A percentile compares a stretch with the other conserved stretches of the same genome.
Evolutionary conservation across 2,329 filamentous ascomycete genomes (phyloP).

Genomic region (Ascochyta koolunga): DNA sequence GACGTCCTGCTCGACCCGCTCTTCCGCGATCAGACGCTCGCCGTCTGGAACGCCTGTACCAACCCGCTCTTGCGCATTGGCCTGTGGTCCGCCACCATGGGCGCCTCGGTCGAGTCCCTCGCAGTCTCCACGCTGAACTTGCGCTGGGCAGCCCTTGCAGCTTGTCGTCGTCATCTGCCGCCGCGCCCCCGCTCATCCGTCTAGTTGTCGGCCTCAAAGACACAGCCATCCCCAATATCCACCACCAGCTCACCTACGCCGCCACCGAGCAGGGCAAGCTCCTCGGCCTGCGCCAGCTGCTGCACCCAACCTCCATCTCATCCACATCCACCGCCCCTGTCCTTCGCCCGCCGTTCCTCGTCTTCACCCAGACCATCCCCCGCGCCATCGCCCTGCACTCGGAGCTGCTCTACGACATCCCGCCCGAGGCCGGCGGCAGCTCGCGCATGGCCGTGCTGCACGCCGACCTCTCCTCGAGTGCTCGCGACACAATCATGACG

Average conservation of each 20-base stretch:
- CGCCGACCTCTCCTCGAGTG: conserved; percentile 77
- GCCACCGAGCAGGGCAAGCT: conserved; percentile 94
- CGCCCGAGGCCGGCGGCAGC: conserved; percentile 81
- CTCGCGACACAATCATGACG: conserved; percentile 81
- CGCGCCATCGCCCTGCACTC: conserved; percentile 85
- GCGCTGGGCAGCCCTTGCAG: conserved; percentile 39
- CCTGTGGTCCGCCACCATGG: conserved; percentile 97
- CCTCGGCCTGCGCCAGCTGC: conserved; percentile 84
- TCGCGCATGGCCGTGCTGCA: conserved; percentile 88
- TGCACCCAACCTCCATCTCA: conserved; percentile 72
- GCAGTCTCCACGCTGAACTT: conserved; percentile 65
- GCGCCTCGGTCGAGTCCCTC: conserved; percentile 85
- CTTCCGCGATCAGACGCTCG: conserved; percentile 86
- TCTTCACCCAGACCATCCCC: conserved; percentile 96
- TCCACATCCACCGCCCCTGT: conserved; percentile 53
- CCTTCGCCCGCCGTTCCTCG: conserved; percentile 85
- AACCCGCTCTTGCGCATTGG: conserved; percentile 73
- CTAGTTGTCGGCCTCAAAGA: conserved; percentile 97
- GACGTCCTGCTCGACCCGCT: conserved; percentile 91
- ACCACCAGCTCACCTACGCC: conserved; percentile 87
- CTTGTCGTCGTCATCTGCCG: conserved; percentile 49
- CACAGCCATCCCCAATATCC: conserved; percentile 89
- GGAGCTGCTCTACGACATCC: conserved; percentile 94
- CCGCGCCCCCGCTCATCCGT: conserved; percentile 67
- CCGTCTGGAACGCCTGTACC: conserved; percentile 80